Base-by-base conservation (phyloP, 139 green algal genomes). In the Dunaliella primolecta region DNA sequence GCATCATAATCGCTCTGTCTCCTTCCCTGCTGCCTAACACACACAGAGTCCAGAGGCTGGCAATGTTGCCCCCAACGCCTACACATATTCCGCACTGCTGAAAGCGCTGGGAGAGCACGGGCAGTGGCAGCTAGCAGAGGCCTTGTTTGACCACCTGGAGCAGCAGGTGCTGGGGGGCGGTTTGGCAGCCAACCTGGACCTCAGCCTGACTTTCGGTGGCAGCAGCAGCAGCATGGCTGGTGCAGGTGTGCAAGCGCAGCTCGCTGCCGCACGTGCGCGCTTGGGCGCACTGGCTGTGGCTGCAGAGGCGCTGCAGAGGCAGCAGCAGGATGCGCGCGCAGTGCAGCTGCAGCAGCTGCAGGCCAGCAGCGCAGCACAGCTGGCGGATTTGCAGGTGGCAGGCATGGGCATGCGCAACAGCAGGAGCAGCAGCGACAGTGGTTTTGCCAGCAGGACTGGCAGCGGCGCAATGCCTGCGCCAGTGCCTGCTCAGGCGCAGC, bases 31-130 rank as follows among this genome's bases (percentile, higher is more conserved):
- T n/a, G n/a, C n/a, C n/a, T n/a, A n/a, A n/a, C n/a, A 64, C 46
- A 7, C 46, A 64, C 46, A 64, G 46, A 64, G 46, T 15, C 46
- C 46, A 7, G 46, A 64, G 46, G 46, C 46, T 64, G 46, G 46
- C 46, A 64, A 15, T 15, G 46, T 64, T 25, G 7, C 46, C 46
- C 95, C 95, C 77, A 98, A 98, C 82, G 93, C 94, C 2, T 97
- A 96, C 88, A 97, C 94, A 1, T 97, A 96, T 85, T 93, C 89
- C 31, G 88, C 93, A 0, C 86, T 97, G 78, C 84, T 98, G 29
- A 96, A 96, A 88, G 57, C 88, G 25, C 86, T 96, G 86, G 95
- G 93, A 0, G 93, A 98, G 84, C 88, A 94, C 80, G 95, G 95
- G 0, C 88, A 96, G 85, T 96, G 91, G 92, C 81, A 93, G 88